Evolutionary conservation across 805 yeast species (phyloP), one percentile per base, ranked within the genome.

Genomic region (Metschnikowia similis): DNA sequence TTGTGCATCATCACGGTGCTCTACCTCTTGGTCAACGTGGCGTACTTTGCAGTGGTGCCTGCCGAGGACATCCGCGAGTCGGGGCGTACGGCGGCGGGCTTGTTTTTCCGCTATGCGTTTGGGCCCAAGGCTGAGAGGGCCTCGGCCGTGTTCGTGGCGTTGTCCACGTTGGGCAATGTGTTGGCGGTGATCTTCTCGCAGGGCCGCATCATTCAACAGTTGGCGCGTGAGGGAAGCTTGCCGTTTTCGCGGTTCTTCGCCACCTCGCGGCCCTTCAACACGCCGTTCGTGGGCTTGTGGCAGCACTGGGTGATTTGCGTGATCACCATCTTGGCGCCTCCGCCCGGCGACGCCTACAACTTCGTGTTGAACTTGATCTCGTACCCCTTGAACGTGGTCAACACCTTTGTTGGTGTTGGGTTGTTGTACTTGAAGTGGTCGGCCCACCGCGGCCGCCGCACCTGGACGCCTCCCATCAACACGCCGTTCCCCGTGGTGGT

Each of bases 331-430:
- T 62, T 87, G 41, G 94, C 92, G 4, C 72, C 72, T 38, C 92
- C 94, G 16, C 87, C 91, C 27, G 95, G 94, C 50, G 95, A 87
- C 63, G 95, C 95, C 43, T 88, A 87, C 71, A 85, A 86, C 66
- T 85, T 89, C 64, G 81, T 88, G 57, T 65, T 86, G 66, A 87
- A 89, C 67, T 75, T 89, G 71, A 84, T 87, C 58, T 83, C 92
- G 2, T 88, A 88, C 65, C 92, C 96, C 45, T 78, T 84, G 70
- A 85, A 88, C 61, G 84, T 88, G 45, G 85, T 88, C 60, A 85
- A 87, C 65, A 71, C 83, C 30, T 72, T 75, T 40, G 82, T 88
- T 36, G 83, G 86, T 14, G 59, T 76, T 47, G 96, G 87, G 16
- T 70, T 84, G 57, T 64, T 87, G 44, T 79, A 75, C 63, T 66